Evolutionary conservation across 208 protist species (phyloP), one percentile per base, ranked within the genome.

Genomic region (Trypanosoma platydactyli): DNA sequence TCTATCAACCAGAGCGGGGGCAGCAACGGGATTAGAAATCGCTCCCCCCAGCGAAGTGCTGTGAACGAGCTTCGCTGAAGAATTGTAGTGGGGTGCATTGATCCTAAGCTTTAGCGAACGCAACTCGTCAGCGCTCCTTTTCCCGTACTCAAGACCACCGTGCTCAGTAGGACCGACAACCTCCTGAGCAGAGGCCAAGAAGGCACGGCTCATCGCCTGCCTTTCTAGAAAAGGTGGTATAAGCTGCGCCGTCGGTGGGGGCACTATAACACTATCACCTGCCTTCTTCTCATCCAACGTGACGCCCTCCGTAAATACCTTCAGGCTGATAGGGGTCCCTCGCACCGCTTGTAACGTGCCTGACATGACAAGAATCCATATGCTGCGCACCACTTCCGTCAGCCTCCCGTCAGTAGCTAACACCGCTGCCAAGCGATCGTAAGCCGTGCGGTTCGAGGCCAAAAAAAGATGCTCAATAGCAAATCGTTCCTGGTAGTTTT

Each of bases 401-500:
- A 82, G 52, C 35, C 46, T 54, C 9, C 57, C 11, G 7, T 60
- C 50, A 24, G 77, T 67, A 9, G 65, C 22, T 16, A 81, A 46
- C 24, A 20, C 65, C 25, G 71, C 56, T 3, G 59, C 55, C 11
- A 90, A 42, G 33, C 80, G 81, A 50, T 88, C 72, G 30, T 82
- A 85, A 0, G 77, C 74, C 5, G 81, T 56, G 24, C 63, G 62
- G 64, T 88, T 77, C 3, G 58, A 68, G 12, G 66, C 50, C 20
- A 92, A 50, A 33, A 84, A 41, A 12, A 80, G 42, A 67, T 84
- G 87, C 64, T 93, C 83, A 24, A 93, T 60, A 5, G 80, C 76
- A 55, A 93, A 89, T 30, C 81, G 79, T 35, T 90, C 77, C n/a
- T 88, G 81, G 33, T 81, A 80, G 35, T 52, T 20, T 0, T 27